Evolutionary conservation across 495 filamentous ascomycete species (phyloP), one percentile per base, ranked within the genome.

Genomic region (Bacidia gigantensis): DNA sequence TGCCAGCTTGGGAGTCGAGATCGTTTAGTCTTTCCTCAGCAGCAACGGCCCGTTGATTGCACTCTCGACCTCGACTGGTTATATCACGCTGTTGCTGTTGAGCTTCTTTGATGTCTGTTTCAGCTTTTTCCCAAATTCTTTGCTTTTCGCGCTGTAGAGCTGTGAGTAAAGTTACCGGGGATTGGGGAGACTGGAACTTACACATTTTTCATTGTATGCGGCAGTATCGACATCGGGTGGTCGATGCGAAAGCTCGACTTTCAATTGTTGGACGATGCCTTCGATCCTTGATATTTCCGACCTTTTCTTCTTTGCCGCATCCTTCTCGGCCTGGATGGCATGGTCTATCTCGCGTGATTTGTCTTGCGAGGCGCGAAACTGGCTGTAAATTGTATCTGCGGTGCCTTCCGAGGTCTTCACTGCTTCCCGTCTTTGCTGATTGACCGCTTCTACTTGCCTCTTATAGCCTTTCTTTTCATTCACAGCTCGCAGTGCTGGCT

Each of bases 1-100:
- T 84, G 11, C 92, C 92, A 21, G 79, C 72, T 51, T 84, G 79
- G 1, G 90, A 90, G 40, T 88, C 73, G 24, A 95, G 69, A 24
- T 64, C 69, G 26, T 65, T 58, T n/a, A 89, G 57, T 38, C 83
- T 74, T 12, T 58, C 54, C 52, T 78, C 53, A 10, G 73, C 63
- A 3, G 63, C 53, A 2, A 69, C 39, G 10, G 74, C 64, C 21
- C 61, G 54, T 1, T 55, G 17, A 1, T 56, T 49, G 35, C 26
- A 55, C 26, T 54, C 55, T 32, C 39, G 20, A 14, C 58, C 60
- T 50, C 47, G 49, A 3, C 32, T 25, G 26, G 38, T 55, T 24
- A 51, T n/a, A 24, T 64, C 62, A n/a, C 61, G 62, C 38, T 69
- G 58, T 5, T 61, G 59, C 7, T 59, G 51, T 62, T 67, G 65